Conservation (phyloP, 352 stramenopile genomes). For the Pythium rishiriense region DNA sequence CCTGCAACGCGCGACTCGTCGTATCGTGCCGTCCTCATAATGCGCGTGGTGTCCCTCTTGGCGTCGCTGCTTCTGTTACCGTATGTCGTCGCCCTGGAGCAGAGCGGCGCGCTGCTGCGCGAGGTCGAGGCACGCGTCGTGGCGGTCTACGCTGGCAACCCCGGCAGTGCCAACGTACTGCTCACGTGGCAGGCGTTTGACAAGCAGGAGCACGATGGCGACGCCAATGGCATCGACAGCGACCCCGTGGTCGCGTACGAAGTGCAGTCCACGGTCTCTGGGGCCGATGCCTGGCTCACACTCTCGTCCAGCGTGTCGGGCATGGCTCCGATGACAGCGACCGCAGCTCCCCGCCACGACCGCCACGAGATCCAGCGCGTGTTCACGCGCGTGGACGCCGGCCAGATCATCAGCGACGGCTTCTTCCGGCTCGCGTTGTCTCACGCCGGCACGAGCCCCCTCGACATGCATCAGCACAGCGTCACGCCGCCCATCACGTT, state of each 20-base stretch:
- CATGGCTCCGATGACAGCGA: neutral
- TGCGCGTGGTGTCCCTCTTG: neutral
- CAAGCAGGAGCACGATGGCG: constrained; percentile 24
- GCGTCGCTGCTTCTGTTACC: neutral
- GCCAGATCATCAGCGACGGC: constrained; percentile 45
- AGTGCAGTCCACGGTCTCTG: constrained; percentile 48
- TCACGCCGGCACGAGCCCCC: constrained; percentile 36
- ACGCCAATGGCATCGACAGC: neutral
- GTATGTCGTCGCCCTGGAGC: neutral
- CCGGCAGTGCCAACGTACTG: constrained; percentile 37
- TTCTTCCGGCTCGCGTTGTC: constrained; percentile 56
- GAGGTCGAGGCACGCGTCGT: constrained; percentile 1
- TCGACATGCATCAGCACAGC: constrained; percentile 40
- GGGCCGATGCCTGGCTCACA: constrained; percentile 40
- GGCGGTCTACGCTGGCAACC: constrained; percentile 35
- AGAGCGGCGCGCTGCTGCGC: neutral
- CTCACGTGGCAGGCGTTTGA: constrained; percentile 51
- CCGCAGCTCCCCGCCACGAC: constrained; percentile 20
- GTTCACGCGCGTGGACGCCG: constrained; percentile 48
- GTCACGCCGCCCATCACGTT: constrained; percentile 70
- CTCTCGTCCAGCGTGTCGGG: constrained; percentile 42
- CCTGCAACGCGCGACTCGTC: neutral
- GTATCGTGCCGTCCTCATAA: neutral
- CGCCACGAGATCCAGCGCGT: constrained; percentile 52
- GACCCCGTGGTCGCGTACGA: constrained; percentile 54